phyloP scores from a whole-genome alignment of 352 stramenopile species.

The Phytophthora cactorum region DNA sequence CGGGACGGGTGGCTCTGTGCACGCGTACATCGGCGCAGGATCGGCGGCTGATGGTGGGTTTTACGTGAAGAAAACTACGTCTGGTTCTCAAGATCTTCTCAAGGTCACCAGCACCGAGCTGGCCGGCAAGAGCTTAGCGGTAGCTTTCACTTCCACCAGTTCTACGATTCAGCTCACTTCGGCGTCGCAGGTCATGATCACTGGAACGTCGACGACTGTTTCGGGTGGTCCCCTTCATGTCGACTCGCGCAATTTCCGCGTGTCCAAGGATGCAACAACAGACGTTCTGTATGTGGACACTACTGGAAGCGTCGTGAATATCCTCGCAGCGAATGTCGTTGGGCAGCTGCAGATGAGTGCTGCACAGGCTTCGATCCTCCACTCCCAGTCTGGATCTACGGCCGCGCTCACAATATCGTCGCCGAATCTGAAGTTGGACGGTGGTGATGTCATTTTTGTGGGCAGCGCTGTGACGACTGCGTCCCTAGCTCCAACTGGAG shows the following conservation, averaged over 20 bases:
- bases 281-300: conserved; percentile 47
- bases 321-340: conserved; percentile 30
- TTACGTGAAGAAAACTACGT: conserved; percentile 49
- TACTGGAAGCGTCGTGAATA: conserved; percentile 28
- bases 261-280: conserved; percentile 31
- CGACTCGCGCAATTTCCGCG: conserved; percentile 50
- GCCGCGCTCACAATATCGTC: conserved; percentile 47
- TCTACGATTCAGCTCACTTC: conserved; percentile 53
- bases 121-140: conserved; percentile 36
- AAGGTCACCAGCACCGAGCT: conserved; percentile 42
- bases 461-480: conserved; percentile 27
- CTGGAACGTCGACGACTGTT: conserved; percentile 49
- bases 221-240: conserved; percentile 52
- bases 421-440: conserved; percentile 41
- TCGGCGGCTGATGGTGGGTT: conserved; percentile 35
- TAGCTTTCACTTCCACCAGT: conserved; percentile 49
- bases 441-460: conserved; percentile 36
- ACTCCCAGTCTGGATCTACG: conserved; percentile 26
- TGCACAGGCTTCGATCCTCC: conserved; percentile 38
- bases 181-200: conserved; percentile 48
- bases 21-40: conserved; percentile 35
- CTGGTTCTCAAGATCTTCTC: conserved; percentile 39
- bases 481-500: conserved; percentile 16
- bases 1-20: conserved; percentile 56
- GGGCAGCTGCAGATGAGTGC: conserved; percentile 36